These are phyloP conservation scores for Ophiostoma perfectum DNA, from an alignment of 2,329 filamentous ascomycete species.

Conservation along the genomic window DNA sequence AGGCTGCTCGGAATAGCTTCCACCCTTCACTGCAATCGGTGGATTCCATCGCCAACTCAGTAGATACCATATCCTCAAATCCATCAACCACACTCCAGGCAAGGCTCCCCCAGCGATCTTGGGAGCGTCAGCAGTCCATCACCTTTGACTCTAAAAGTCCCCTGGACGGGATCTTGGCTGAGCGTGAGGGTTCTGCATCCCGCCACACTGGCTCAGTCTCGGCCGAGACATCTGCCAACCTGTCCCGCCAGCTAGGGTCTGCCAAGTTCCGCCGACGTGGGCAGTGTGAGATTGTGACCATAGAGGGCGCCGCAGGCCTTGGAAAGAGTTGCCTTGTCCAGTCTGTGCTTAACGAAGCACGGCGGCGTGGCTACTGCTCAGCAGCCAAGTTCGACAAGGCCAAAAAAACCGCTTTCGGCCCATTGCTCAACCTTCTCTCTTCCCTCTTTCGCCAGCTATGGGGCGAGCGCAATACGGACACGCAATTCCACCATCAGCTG, in stretches of 20 bases:
- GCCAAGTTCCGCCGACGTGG: slow-evolving; percentile 57
- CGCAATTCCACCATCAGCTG: slow-evolving; percentile 55
- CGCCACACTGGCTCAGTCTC: slow-evolving; percentile 36
- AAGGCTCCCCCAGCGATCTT: slow-evolving; percentile 40
- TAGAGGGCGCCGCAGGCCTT: slow-evolving; percentile 58
- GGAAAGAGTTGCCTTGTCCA: slow-evolving; percentile 62
- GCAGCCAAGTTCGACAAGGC: slow-evolving; percentile 62
- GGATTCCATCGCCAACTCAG: slow-evolving; percentile 44
- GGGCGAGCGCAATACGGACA: slow-evolving; percentile 61
- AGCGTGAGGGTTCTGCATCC: slow-evolving; percentile 38
- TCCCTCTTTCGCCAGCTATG: slow-evolving; percentile 63
- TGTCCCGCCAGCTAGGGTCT: slow-evolving; percentile 51
- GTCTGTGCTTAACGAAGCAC: slow-evolving; percentile 55
- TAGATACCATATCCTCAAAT: slow-evolving; percentile 39
- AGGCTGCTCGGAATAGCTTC: slow-evolving; percentile 35
- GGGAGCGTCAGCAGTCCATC: slow-evolving; percentile 50
- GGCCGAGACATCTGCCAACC: slow-evolving; percentile 44
- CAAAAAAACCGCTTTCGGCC: slow-evolving; percentile 56
- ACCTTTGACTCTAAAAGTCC: slow-evolving; percentile 46
- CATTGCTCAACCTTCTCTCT: slow-evolving; percentile 58
- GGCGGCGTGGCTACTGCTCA: slow-evolving; percentile 58
- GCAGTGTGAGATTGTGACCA: slow-evolving; percentile 58
- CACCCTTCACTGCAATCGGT: slow-evolving; percentile 38
- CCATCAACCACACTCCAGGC: slow-evolving; percentile 35
- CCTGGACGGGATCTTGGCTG: slow-evolving; percentile 41